Base-by-base conservation (phyloP, 2,329 filamentous ascomycete species). In the Chrysoporthe austroafricana region DNA sequence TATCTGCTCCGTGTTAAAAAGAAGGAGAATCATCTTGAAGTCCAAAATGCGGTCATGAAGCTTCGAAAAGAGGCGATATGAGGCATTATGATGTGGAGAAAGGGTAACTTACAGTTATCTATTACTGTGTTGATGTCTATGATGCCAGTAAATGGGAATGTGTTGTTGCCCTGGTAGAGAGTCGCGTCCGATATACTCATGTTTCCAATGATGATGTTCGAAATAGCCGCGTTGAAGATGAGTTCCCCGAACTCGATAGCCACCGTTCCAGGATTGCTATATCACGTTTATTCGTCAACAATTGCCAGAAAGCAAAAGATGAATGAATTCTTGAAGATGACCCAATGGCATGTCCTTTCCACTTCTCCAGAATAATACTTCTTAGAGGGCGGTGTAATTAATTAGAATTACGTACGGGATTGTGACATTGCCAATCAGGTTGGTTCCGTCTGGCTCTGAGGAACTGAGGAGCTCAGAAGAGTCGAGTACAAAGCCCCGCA, bases 151-250 rank as follows among this genome's bases (percentile, higher is more conserved):
- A 64, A 64, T 8, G 63, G 63, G n/a, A 64, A 39, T 9, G 63
- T 64, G 9, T 64, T 64, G 34, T 64, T 64, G 16, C 63, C 63
- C 32, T 58, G 63, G 21, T 48, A 34, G n/a, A 64, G 54, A 16
- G 42, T 59, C 4, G 63, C 54, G 26, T 59, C 36, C n/a, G 63
- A 59, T 3, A 64, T 46, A n/a, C 42, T 59, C 54, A 64, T 58
- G 44, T 64, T 64, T 1, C 63, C 63, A 7, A 64, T 64, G 3
- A 26, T 34, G 32, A 64, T 50, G 18, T 64, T 32, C 11, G 63
- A 18, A 32, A 64, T 64, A 16, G 54, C 56, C 2, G 63, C 56
- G 34, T 64, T 50, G 54, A 64, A 64, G 32, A 64, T 59, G 21
- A 64, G 54, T 2, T 64, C 63, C 46, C 63, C 63, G n/a, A 58